These are phyloP conservation scores for Filobasidium floriforme DNA, from an alignment of 768 basidiomycete species.

Conservation along the genomic window DNA sequence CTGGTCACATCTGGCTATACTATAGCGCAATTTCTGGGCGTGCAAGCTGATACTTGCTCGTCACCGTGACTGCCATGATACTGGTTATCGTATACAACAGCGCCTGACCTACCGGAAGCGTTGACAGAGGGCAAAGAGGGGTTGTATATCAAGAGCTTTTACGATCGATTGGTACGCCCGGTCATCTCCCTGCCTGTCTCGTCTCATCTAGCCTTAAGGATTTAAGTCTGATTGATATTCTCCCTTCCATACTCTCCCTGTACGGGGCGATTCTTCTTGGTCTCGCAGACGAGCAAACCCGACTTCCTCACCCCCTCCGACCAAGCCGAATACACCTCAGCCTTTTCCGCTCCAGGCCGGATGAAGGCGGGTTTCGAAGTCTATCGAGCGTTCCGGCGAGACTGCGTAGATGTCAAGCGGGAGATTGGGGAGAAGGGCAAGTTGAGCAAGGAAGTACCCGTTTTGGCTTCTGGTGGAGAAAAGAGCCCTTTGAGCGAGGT, in stretches of 20 bases:
- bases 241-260: no score
- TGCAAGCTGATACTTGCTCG: no score
- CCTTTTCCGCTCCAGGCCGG: conserved; percentile 26
- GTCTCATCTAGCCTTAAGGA: no score
- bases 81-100: background rate
- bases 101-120: conserved; percentile 27
- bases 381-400: conserved; percentile 27
- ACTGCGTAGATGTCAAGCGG: conserved; percentile 15
- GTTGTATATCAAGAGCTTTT: conserved; percentile 29
- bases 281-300: conserved; percentile 25
- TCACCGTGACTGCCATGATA: no score
- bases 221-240: no score
- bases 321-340: conserved; percentile 23
- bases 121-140: conserved; percentile 28
- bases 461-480: conserved; percentile 25
- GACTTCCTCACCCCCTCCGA: conserved; percentile 23
- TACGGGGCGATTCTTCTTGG: no score
- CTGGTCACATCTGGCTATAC: no score
- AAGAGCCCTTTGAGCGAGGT: conserved; percentile 18
- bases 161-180: conserved; percentile 27
- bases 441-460: conserved; percentile 14
- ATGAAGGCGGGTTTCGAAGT: conserved; percentile 29
- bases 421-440: conserved; percentile 23
- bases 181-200: no score
- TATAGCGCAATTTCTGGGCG: no score